Evolutionary conservation across 768 basidiomycete species (phyloP).

Genomic region (Suillus subaureus): DNA sequence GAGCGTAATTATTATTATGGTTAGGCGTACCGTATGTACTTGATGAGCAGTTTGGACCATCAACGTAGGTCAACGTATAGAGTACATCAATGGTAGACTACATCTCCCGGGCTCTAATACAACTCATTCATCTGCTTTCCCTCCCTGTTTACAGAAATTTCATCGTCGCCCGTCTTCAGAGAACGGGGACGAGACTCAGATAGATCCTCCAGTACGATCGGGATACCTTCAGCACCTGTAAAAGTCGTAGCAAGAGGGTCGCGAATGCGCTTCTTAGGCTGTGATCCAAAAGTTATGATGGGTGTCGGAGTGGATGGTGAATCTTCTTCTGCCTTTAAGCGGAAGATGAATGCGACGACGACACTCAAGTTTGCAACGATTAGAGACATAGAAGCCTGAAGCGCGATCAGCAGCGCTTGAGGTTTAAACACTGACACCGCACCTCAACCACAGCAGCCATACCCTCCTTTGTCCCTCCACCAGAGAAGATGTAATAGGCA

Average conservation of each 20-base stretch:
- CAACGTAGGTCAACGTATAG: no score
- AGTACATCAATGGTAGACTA: no score
- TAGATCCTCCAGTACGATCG: background rate
- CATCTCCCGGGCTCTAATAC: background rate
- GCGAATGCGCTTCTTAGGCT: background rate
- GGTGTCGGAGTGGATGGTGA: background rate
- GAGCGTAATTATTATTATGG: no score
- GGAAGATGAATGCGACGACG: background rate
- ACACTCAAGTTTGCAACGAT: background rate
- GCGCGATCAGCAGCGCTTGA: background rate
- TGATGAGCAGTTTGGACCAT: no score
- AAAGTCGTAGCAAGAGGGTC: background rate
- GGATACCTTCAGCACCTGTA: background rate
- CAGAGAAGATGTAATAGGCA: slow-evolving; percentile 32
- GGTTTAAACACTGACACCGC: background rate
- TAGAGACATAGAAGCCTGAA: background rate
- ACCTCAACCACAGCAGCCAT: background rate
- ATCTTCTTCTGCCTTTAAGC: background rate
- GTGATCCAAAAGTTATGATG: background rate
- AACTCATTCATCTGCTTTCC: background rate
- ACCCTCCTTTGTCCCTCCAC: background rate
- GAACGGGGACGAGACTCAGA: background rate
- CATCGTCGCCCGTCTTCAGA: background rate
- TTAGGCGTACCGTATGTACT: no score
- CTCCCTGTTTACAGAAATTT: background rate